These are phyloP conservation scores for Globisporangium nagaii DNA, from an alignment of 352 stramenopile genomes.

Conservation along the genomic window DNA sequence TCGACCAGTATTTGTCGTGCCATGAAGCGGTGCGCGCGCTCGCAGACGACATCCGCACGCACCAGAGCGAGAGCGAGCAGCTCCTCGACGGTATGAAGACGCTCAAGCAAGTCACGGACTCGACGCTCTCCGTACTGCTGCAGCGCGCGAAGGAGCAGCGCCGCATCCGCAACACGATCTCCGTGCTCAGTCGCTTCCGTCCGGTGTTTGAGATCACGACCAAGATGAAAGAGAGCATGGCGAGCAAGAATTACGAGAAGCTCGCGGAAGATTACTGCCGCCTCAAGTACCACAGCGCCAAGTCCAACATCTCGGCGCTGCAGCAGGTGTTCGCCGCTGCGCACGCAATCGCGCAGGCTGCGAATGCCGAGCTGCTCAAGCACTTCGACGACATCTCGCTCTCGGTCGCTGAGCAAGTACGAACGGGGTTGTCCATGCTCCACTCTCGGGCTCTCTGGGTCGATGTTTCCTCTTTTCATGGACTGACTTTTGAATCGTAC, in stretches of 20 bases:
- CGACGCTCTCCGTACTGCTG: constrained; percentile 72
- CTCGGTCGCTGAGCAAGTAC: constrained; percentile 52
- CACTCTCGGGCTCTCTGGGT: no score
- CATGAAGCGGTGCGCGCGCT: constrained; percentile 70
- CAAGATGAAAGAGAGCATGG: constrained; percentile 70
- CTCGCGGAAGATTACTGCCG: constrained; percentile 67
- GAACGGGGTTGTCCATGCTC: neutral
- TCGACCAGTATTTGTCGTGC: constrained; percentile 80
- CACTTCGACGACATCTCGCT: constrained; percentile 59
- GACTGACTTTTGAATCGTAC: no score
- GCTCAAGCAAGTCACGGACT: constrained; percentile 55
- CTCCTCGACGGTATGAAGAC: constrained; percentile 47
- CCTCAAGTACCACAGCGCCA: constrained; percentile 60
- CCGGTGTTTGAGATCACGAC: constrained; percentile 69
- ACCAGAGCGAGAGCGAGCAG: constrained; percentile 53
- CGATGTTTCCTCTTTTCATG: no score
- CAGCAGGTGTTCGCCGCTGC: constrained; percentile 52
- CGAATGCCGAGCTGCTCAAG: constrained; percentile 55
- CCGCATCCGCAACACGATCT: constrained; percentile 67
- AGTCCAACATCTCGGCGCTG: constrained; percentile 51
- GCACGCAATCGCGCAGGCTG: constrained; percentile 50
- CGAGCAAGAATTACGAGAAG: constrained; percentile 61
- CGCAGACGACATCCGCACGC: constrained; percentile 49
- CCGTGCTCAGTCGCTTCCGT: constrained; percentile 57
- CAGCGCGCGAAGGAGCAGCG: constrained; percentile 69